Evolutionary conservation across 2,329 filamentous ascomycete genomes (phyloP), one percentile per base, ranked within the genome.

Genomic region (Anisogramma anomala): DNA sequence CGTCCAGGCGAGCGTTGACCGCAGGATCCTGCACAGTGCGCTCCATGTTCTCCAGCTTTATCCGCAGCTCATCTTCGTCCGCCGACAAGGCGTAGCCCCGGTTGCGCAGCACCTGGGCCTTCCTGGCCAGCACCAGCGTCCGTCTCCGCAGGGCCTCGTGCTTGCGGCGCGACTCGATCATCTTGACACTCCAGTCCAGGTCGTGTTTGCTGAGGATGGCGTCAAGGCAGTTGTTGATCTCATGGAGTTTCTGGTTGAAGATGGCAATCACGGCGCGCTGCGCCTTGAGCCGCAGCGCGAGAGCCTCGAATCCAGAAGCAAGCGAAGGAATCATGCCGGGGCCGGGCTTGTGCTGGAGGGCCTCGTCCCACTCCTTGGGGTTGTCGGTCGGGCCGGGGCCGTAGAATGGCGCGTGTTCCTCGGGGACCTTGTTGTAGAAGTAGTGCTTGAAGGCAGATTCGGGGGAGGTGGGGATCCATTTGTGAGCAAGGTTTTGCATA

Each of bases 351-450:
- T 82, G 82, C 50, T 82, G 75, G 20, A 89, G 71, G 0, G 85
- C 85, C 52, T 87, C 82, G 54, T 93, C 85, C 83, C 84, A 93
- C 55, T 84, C 83, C 49, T 76, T 73, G 27, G 80, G 75, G 55
- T 88, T 79, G 55, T 91, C 85, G 50, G 74, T 68, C 1, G 77
- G 66, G 13, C 74, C 68, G 2, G 82, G 82, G 49, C 79, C 74
- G 60, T 83, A 88, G 59, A 82, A 87, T 9, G 82, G 82, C n/a
- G 82, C 79, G 55, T 74, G 72, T 39, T 76, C 73, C 53, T 82
- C 76, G 48, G 82, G 79, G 48, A 88, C 83, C 50, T 84, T 78
- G 63, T 91, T 91, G 69, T 91, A 93, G 59, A 91, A 85, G 66
- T 89, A 89, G 55, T 83, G 69, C 59, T 85, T 82, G 65, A 91